Evolutionary conservation across 192 early-diverging fungal genomes (phyloP), one percentile per base, ranked within the genome.

Genomic region (Thamnidium elegans): DNA sequence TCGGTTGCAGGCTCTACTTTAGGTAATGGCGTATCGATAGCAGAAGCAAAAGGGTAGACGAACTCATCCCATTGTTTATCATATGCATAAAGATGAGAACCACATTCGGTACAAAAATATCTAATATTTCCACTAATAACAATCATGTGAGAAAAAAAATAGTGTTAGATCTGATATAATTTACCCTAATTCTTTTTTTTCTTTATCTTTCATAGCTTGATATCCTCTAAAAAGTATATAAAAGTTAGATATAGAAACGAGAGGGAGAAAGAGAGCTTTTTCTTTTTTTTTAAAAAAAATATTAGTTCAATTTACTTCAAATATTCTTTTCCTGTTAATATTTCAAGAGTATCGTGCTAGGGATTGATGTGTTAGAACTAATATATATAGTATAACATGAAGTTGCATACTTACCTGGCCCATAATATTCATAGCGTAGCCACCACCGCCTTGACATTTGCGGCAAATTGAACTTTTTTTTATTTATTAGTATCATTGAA

Each of bases 371-470:
- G 11, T 14, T 14, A 15, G 15, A 5, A 48, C 13, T 15, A 48
- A 19, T 48, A 1, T 15, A n/a, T 61, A 30, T 39, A 23, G 43
- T 39, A 64, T 55, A 3, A 7, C 10, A 59, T 7, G 36, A 13
- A 19, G 21, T 9, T 39, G 4, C 17, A 44, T 50, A 26, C 48
- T 60, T 66, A 69, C 77, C 34, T 70, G 51, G 10, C 82, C 86
- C 77, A 81, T 75, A 36, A 87, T 81, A 64, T 84, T 86, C 20
- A 82, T 73, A 5, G 62, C 44, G 69, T 76, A 81, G 23, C 84
- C 86, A 54, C 83, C 80, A 36, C 84, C 84, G 47, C 86, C 84
- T 31, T 82, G 68, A 21, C 78, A 76, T 68, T 86, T 86, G 67
- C 86, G 84, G 64, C 86, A 88, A 55, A 88, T 88, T 13, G 81